Percentiles rank a stretch among this genome's conserved stretches.
phyloP scores from a whole-genome alignment of 495 filamentous ascomycete genomes.

The Penicillium longicatenatum region DNA sequence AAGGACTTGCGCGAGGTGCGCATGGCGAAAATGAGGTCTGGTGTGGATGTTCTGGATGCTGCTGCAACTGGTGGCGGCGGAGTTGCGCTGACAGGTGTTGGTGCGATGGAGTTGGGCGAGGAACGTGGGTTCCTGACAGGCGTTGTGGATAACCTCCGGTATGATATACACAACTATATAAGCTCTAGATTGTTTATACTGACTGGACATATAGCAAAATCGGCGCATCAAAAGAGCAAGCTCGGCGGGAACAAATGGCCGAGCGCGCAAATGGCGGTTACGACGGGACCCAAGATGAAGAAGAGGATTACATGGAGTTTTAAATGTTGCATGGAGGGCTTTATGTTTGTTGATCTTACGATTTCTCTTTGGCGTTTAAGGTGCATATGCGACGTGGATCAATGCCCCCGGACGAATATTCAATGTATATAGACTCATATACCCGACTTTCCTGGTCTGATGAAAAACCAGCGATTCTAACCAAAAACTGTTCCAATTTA shows the following conservation, averaged over 20 bases:
- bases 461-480: constrained; percentile 19
- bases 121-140: constrained; percentile 80
- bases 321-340: constrained; percentile 15
- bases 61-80: constrained; percentile 62
- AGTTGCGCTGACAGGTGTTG: constrained; percentile 78
- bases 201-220: constrained; percentile 36
- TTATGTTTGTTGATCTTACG: constrained; percentile 6
- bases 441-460: constrained; percentile 32
- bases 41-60: constrained; percentile 68
- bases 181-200: neutral
- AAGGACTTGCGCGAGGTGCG: constrained; percentile 85
- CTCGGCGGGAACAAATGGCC: constrained; percentile 48
- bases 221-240: constrained; percentile 51
- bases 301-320: constrained; percentile 53
- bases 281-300: constrained; percentile 45
- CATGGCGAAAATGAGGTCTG: constrained; percentile 82
- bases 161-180: constrained; percentile 10
- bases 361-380: constrained; percentile 28
- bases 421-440: constrained; percentile 42
- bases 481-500: constrained; percentile 36
- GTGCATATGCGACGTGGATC: constrained; percentile 28
- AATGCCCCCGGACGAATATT: constrained; percentile 23
- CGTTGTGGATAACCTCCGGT: constrained; percentile 84
- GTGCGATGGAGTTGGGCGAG: constrained; percentile 88
- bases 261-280: constrained; percentile 45